A percentile compares a stretch with the other conserved stretches of the same genome.
phyloP scores from a whole-genome alignment of 352 stramenopile species.

The Phytophthora fragariaefolia region DNA sequence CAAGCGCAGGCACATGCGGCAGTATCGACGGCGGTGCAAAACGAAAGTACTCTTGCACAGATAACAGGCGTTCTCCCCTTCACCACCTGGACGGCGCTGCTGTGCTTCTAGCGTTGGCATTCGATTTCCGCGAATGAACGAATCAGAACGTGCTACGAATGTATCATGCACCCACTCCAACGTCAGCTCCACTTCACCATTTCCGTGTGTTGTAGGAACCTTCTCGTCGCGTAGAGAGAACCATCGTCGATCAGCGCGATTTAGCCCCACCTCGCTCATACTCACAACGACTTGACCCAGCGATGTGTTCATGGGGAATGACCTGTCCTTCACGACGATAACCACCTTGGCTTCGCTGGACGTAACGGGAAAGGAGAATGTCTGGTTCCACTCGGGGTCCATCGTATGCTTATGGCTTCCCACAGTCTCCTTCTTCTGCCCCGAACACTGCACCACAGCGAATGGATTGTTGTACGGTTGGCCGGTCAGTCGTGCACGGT shows the following conservation, averaged over 20 bases:
- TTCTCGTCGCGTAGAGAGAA: conserved; percentile 84
- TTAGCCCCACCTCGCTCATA: conserved; percentile 85
- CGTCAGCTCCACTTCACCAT: conserved; percentile 89
- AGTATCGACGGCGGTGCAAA: conserved; percentile 81
- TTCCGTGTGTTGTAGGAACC: conserved; percentile 60
- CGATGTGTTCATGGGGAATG: conserved; percentile 79
- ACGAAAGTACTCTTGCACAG: conserved; percentile 85
- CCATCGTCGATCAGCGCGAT: conserved; percentile 81
- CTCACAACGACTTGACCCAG: conserved; percentile 76
- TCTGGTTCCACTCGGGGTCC: conserved; percentile 92
- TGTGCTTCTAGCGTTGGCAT: conserved; percentile 46
- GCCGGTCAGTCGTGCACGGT: conserved; percentile 79
- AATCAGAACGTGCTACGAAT: conserved; percentile 88
- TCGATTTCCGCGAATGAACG: conserved; percentile 80
- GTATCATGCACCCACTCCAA: conserved; percentile 91
- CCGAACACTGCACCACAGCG: conserved; percentile 76
- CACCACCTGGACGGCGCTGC: conserved; percentile 26
- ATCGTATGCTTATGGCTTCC: conserved; percentile 90
- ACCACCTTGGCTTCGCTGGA: conserved; percentile 74
- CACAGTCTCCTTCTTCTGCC: conserved; percentile 89
- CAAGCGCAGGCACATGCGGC: conserved; percentile 85
- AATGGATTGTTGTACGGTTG: conserved; percentile 91
- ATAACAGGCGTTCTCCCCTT: conserved; percentile 75
- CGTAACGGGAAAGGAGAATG: conserved; percentile 88
- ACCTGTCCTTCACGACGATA: conserved; percentile 76